Evolutionary conservation across 78 protist species (phyloP).

Genomic region (Guillardia theta): DNA sequence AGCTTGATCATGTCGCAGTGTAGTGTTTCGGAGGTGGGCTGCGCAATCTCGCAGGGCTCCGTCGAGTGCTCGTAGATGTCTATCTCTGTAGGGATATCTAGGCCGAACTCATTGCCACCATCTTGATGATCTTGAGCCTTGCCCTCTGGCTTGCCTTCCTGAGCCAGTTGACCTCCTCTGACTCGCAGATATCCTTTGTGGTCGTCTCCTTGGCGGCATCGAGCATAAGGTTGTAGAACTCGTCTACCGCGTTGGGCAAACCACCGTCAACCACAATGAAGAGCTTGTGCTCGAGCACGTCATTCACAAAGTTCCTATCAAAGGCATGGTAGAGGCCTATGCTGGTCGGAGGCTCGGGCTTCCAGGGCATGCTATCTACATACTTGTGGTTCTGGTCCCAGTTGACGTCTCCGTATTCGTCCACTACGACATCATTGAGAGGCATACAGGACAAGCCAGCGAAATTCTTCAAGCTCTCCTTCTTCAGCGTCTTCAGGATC

Average conservation of each 20-base stretch:
- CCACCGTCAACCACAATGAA: neutral
- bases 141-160: neutral
- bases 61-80: neutral
- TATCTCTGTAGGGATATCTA: neutral
- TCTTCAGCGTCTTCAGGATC: neutral
- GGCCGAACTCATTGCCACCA: neutral
- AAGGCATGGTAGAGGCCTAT: neutral
- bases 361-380: neutral
- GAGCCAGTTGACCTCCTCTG: neutral
- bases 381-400: neutral
- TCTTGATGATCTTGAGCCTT: neutral
- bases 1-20: neutral
- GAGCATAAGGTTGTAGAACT: neutral
- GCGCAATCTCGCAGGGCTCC: neutral
- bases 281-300: neutral
- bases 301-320: neutral
- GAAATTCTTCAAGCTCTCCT: neutral
- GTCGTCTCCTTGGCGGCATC: neutral
- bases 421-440: too few species aligned
- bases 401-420: too few species aligned
- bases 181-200: neutral
- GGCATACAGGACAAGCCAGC: neutral
- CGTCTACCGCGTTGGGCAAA: neutral
- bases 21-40: neutral
- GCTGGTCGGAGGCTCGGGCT: neutral